Evolutionary conservation across 495 filamentous ascomycete genomes (phyloP).

Genomic region (Penicillium dipodomyicola): DNA sequence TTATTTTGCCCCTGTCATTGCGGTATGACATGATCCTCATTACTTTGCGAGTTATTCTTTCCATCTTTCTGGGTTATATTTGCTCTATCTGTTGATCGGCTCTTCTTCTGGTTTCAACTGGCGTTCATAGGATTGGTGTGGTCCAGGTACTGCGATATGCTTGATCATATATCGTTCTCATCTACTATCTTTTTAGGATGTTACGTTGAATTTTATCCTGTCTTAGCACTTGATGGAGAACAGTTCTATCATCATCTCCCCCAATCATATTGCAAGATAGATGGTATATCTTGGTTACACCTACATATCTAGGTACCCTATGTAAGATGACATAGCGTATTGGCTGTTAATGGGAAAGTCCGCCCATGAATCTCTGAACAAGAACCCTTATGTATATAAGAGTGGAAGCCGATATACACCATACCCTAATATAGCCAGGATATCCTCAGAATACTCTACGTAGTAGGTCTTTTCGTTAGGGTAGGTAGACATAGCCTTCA

Average conservation of each 20-base stretch:
- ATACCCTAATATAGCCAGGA: background rate
- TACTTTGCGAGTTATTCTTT: conserved; percentile 8
- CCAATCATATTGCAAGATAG: background rate
- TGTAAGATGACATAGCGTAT: background rate
- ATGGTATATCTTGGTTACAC: background rate
- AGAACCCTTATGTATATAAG: background rate
- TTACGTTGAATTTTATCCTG: conserved; percentile 4
- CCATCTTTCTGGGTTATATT: conserved; percentile 19
- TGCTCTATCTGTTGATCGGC: conserved; percentile 13
- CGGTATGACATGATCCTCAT: conserved; percentile 18
- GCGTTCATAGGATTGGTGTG: conserved; percentile 22
- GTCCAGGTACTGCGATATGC: conserved; percentile 12
- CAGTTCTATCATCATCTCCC: background rate
- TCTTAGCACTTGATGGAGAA: conserved; percentile 10
- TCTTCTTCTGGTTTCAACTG: conserved; percentile 11
- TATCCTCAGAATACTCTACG: background rate
- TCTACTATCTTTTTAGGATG: background rate
- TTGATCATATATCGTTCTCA: conserved; percentile 9
- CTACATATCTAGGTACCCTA: background rate
- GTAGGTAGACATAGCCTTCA: background rate
- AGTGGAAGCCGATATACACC: background rate
- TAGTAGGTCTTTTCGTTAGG: background rate
- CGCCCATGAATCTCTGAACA: background rate
- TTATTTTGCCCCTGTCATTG: conserved; percentile 3
- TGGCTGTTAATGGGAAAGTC: background rate